phyloP scores from a whole-genome alignment of 306 rosid genomes.

The Inga leiocalycina region DNA sequence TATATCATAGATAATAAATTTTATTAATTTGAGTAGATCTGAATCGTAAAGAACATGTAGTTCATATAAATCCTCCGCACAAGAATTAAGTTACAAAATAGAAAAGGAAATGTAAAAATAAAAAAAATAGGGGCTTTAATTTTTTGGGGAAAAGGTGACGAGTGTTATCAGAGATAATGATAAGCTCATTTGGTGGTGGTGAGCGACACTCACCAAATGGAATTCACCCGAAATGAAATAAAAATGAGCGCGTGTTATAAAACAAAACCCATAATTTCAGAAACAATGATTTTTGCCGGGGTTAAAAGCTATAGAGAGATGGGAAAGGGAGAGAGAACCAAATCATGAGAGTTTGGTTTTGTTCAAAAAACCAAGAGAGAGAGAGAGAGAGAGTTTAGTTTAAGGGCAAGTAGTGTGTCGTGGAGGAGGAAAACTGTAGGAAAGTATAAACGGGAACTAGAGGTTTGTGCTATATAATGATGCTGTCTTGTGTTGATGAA shows the following conservation, averaged over 20 bases:
- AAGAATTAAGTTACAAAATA: not conserved
- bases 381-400: constrained; percentile 39
- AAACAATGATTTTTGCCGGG: constrained; percentile 51
- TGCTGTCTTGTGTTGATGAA: constrained; percentile 82
- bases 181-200: constrained; percentile 89
- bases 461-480: constrained; percentile 66
- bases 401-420: constrained; percentile 22
- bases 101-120: not conserved
- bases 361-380: not conserved
- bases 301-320: constrained; percentile 26
- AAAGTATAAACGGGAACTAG: constrained; percentile 59
- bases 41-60: not conserved
- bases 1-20: not conserved
- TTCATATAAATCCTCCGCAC: not conserved
- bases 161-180: constrained; percentile 76
- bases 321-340: constrained; percentile 39
- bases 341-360: constrained; percentile 66
- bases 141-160: constrained; percentile 59
- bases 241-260: constrained; percentile 72
- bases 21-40: not conserved
- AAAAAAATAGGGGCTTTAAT: constrained; percentile 32
- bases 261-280: constrained; percentile 55
- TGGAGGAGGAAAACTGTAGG: constrained; percentile 30
- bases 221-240: constrained; percentile 35
- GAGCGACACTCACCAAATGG: constrained; percentile 50